Conservation (phyloP, 768 basidiomycete genomes). For the Daedalea quercina region DNA sequence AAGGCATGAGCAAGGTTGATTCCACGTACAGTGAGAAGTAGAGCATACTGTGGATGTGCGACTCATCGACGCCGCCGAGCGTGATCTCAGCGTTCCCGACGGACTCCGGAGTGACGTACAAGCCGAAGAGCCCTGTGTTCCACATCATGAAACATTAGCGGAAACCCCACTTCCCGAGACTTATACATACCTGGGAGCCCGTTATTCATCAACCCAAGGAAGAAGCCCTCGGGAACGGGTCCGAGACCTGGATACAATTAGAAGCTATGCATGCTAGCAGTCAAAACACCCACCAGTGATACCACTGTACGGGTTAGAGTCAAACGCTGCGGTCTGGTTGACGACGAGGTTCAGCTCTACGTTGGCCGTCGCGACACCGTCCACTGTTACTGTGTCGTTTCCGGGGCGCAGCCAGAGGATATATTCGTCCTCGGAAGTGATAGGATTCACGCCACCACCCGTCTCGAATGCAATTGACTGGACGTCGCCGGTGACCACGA, state of each 20-base stretch:
- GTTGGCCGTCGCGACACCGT: constrained; percentile 31
- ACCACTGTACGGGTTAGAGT: constrained; percentile 49
- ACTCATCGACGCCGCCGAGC: constrained; percentile 43
- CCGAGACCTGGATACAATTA: neutral
- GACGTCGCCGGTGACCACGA: constrained; percentile 35
- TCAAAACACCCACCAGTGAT: constrained; percentile 35
- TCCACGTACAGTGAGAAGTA: neutral
- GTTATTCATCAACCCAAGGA: constrained; percentile 37
- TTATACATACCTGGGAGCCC: constrained; percentile 48
- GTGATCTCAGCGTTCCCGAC: constrained; percentile 45
- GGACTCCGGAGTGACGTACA: constrained; percentile 38
- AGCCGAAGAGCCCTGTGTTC: constrained; percentile 29
- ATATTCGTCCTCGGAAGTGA: constrained; percentile 39
- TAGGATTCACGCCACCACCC: constrained; percentile 47
- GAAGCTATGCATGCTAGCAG: neutral
- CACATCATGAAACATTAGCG: constrained; percentile 44
- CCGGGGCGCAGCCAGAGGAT: constrained; percentile 38
- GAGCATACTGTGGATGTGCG: constrained; percentile 41
- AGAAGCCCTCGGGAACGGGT: constrained; percentile 37
- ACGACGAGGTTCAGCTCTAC: constrained; percentile 45
- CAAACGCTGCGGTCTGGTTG: constrained; percentile 44
- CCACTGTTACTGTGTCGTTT: constrained; percentile 43
- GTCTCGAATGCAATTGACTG: constrained; percentile 46
- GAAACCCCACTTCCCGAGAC: constrained; percentile 21
- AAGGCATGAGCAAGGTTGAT: neutral